Percentiles rank a stretch among this genome's conserved stretches.
Evolutionary conservation across 2,329 filamentous ascomycete species (phyloP).

Genomic region (Fusarium setosum): DNA sequence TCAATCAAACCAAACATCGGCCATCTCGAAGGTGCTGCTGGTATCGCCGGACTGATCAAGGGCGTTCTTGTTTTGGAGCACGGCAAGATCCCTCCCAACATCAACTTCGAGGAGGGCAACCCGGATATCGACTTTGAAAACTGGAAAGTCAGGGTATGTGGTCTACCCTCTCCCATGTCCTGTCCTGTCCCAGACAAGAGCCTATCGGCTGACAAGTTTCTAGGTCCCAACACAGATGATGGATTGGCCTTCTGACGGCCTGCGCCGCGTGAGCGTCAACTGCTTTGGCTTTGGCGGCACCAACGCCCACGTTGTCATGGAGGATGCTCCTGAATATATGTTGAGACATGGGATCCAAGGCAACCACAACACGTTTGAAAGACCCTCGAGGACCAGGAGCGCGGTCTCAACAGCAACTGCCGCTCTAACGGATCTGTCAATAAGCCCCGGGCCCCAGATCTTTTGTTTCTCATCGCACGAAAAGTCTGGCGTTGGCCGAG

Average conservation of each 20-base stretch:
- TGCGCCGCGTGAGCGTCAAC: slow-evolving; percentile 64
- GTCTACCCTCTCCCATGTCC: too few relatives aligned
- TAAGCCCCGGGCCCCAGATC: slow-evolving; percentile 47
- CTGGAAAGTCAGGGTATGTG: slow-evolving; percentile 58
- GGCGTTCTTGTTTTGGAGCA: slow-evolving; percentile 61
- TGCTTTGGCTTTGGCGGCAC: slow-evolving; percentile 70
- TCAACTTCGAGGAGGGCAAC: slow-evolving; percentile 61
- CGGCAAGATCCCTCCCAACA: slow-evolving; percentile 63
- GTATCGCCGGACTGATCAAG: slow-evolving; percentile 65
- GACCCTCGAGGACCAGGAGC: too few relatives aligned
- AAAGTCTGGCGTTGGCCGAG: slow-evolving; percentile 50
- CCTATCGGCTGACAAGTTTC: slow-evolving; percentile 10
- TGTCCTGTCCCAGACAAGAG: too few relatives aligned
- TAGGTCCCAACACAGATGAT: slow-evolving; percentile 55
- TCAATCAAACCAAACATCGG: slow-evolving; percentile 67
- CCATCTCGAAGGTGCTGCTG: slow-evolving; percentile 64
- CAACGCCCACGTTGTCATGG: slow-evolving; percentile 64
- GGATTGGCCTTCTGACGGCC: slow-evolving; percentile 56
- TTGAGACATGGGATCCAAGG: slow-evolving; percentile 47
- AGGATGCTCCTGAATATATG: slow-evolving; percentile 58
- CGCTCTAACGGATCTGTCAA: too few relatives aligned
- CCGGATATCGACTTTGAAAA: slow-evolving; percentile 58
- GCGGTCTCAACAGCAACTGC: too few relatives aligned
- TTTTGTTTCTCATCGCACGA: slow-evolving; percentile 59
- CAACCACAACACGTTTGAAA: slow-evolving; percentile 50